Evolutionary conservation across 768 basidiomycete species (phyloP).

Genomic region (Wakefieldia striispora): DNA sequence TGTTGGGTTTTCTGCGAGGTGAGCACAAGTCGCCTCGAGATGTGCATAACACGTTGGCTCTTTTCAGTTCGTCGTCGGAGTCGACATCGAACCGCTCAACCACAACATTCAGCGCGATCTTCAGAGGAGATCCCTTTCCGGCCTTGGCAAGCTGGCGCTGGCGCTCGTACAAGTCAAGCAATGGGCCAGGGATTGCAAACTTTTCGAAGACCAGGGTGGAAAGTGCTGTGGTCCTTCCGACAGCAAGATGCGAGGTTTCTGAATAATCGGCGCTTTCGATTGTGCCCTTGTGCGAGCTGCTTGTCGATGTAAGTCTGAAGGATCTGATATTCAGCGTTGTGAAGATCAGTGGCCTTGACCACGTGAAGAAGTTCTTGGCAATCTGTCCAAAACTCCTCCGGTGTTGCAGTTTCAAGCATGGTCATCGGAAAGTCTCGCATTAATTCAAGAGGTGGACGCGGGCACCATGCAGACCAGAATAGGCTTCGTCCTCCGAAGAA

Average conservation of each 20-base stretch:
- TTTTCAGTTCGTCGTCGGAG: not conserved
- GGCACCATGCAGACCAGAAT: conserved; percentile 19
- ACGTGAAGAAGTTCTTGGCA: conserved; percentile 5
- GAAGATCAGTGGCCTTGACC: not conserved
- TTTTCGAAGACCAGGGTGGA: conserved; percentile 16
- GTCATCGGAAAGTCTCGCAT: conserved; percentile 18
- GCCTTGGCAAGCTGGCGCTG: conserved; percentile 10
- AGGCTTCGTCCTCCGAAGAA: conserved; percentile 18
- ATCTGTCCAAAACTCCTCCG: conserved; percentile 5
- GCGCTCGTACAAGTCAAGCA: conserved; percentile 12
- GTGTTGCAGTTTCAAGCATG: not conserved
- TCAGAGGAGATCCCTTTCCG: conserved; percentile 15
- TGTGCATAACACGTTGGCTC: conserved; percentile 10
- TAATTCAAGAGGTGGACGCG: conserved; percentile 5
- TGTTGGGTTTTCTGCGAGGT: conserved; percentile 11
- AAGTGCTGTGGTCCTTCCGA: conserved; percentile 9
- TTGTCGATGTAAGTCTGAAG: conserved; percentile 4
- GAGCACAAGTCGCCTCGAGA: conserved; percentile 15
- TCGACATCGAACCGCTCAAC: conserved; percentile 15
- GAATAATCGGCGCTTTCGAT: no score
- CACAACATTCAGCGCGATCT: conserved; percentile 10
- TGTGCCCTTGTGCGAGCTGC: not conserved
- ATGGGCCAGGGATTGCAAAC: conserved; percentile 16
- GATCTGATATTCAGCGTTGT: conserved; percentile 1
- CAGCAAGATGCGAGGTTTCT: conserved; percentile 9